These are phyloP conservation scores for Plectosphaerella sp. DNA, from an alignment of 2,329 filamentous ascomycete species.

Conservation along the genomic window DNA sequence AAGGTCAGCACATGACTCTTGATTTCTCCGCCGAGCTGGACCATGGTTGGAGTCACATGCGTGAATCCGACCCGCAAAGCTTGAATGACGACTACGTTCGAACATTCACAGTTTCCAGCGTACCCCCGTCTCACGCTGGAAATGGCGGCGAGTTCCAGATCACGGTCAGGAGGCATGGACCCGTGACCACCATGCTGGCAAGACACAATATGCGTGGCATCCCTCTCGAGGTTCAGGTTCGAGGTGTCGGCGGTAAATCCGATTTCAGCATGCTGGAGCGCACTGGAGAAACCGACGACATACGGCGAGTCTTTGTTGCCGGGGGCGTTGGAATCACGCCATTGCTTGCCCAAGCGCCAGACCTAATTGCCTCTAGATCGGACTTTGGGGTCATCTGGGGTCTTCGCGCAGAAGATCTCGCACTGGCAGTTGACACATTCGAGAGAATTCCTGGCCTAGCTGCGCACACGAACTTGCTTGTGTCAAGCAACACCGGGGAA, in stretches of 20 bases:
- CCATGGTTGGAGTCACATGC: slow-evolving; percentile 77
- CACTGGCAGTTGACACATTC: slow-evolving; percentile 58
- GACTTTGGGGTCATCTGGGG: slow-evolving; percentile 64
- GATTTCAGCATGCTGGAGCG: slow-evolving; percentile 30
- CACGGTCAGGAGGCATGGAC: slow-evolving; percentile 65
- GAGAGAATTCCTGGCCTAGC: slow-evolving; percentile 46
- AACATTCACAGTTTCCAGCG: slow-evolving; percentile 76
- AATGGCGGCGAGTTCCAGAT: slow-evolving; percentile 57
- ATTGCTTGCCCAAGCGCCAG: slow-evolving; percentile 61
- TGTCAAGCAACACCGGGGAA: slow-evolving; percentile 47
- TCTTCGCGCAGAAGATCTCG: slow-evolving; percentile 55
- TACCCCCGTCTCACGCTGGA: slow-evolving; percentile 31
- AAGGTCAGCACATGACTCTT: slow-evolving; percentile 76
- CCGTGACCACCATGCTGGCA: slow-evolving; percentile 63
- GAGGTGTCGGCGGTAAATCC: slow-evolving; percentile 67
- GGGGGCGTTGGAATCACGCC: slow-evolving; percentile 83
- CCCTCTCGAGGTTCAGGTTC: slow-evolving; percentile 59
- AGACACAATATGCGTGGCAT: slow-evolving; percentile 29
- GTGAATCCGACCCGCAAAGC: slow-evolving; percentile 71
- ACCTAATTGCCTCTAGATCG: slow-evolving; percentile 32
- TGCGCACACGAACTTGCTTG: slow-evolving; percentile 52
- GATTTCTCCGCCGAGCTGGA: slow-evolving; percentile 68
- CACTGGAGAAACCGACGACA: slow-evolving; percentile 16
- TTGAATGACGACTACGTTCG: slow-evolving; percentile 82
- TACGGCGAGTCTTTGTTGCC: slow-evolving; percentile 56